A percentile compares a stretch with the other conserved stretches of the same genome.
Evolutionary conservation across 2,329 filamentous ascomycete genomes (phyloP).

Genomic region (Cladosporium oxysporum): DNA sequence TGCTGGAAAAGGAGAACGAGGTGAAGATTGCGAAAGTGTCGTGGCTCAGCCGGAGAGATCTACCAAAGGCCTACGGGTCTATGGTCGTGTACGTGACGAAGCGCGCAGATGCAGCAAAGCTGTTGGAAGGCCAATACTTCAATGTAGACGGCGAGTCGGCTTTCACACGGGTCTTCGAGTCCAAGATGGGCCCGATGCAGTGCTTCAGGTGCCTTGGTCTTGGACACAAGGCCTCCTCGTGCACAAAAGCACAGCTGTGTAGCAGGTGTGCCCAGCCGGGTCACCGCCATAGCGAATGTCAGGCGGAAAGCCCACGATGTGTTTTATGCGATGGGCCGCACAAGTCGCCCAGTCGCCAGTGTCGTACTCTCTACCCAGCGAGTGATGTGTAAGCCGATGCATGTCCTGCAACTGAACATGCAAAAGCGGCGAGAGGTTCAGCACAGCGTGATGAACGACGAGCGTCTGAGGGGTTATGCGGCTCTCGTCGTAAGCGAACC

Average conservation of each 20-base stretch:
- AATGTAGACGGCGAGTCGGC: slow-evolving; percentile 1
- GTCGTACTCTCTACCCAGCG: neutral
- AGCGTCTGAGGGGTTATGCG: neutral
- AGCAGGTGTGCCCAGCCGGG: neutral
- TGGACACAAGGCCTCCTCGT: neutral
- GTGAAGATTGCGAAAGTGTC: slow-evolving; percentile 17
- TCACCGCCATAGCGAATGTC: neutral
- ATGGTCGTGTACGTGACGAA: slow-evolving; percentile 21
- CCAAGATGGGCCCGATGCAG: neutral
- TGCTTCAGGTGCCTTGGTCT: neutral
- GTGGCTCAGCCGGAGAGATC: slow-evolving; percentile 20
- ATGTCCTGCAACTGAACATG: neutral
- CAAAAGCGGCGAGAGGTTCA: neutral
- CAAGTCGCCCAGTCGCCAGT: neutral
- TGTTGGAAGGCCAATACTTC: slow-evolving; percentile 6
- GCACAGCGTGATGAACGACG: neutral
- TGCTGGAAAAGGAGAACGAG: slow-evolving; percentile 21
- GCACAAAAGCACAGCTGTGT: neutral
- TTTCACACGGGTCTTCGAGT: neutral
- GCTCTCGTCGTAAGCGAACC: neutral
- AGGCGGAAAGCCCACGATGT: neutral
- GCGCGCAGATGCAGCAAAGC: slow-evolving; percentile 7
- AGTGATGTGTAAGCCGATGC: neutral
- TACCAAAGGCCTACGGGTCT: slow-evolving; percentile 18
- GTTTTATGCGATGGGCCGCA: neutral